Evolutionary conservation across 805 yeast species (phyloP).

Genomic region (Saccharomycopsis synnaedendra): DNA sequence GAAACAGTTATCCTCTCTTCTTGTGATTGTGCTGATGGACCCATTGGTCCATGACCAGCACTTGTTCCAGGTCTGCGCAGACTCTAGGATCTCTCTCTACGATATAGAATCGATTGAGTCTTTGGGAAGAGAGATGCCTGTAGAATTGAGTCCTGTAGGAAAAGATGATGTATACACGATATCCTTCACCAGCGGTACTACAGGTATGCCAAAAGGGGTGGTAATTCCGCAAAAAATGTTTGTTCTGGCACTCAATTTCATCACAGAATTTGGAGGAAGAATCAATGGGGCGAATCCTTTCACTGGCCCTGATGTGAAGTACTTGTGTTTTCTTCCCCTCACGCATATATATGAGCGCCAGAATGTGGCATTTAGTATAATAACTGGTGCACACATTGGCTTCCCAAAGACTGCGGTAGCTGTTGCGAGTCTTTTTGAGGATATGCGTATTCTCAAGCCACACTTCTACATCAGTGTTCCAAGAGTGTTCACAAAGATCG

Average conservation of each 20-base stretch:
- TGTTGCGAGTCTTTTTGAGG: conserved; percentile 36
- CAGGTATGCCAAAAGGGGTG: conserved; percentile 69
- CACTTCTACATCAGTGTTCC: conserved; percentile 39
- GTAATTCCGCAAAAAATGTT: conserved; percentile 35
- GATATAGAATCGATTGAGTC: conserved; percentile 22
- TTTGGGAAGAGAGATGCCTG: conserved; percentile 27
- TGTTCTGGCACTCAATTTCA: conserved; percentile 26
- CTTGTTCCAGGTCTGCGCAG: conserved; percentile 19
- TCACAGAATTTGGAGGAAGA: not conserved
- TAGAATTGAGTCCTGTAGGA: conserved; percentile 32
- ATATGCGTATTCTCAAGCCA: conserved; percentile 36
- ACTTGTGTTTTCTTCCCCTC: conserved; percentile 35
- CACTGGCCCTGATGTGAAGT: conserved; percentile 14
- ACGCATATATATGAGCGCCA: conserved; percentile 44
- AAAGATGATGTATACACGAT: conserved; percentile 47
- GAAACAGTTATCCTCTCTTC: conserved; percentile 23
- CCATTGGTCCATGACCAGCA: conserved; percentile 22
- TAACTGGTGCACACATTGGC: conserved; percentile 29
- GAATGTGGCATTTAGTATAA: conserved; percentile 24
- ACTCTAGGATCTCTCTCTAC: conserved; percentile 19
- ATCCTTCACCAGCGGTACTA: conserved; percentile 67
- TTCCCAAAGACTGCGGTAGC: conserved; percentile 34
- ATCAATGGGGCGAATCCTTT: conserved; percentile 27
- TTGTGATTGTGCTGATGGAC: conserved; percentile 38
- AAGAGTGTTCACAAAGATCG: conserved; percentile 40